A percentile compares a stretch with the other conserved stretches of the same genome.
Conservation (phyloP, 352 stramenopile species). For the Pythium dissimile region DNA sequence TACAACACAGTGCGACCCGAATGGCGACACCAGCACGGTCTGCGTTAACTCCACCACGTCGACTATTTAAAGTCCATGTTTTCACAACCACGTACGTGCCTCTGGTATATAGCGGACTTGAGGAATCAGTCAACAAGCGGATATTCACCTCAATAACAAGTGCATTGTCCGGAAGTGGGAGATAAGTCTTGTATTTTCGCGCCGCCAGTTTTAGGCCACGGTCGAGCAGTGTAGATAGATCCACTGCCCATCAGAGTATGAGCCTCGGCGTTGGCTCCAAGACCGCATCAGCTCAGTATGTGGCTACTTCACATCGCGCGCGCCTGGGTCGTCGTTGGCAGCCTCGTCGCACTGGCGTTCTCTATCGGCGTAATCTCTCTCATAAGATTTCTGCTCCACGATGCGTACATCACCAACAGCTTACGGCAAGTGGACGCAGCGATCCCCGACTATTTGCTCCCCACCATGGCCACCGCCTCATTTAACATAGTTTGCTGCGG, state of each 20-base stretch:
- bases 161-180: no score
- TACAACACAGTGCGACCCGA: slow-evolving; percentile 6
- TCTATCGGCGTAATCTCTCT: background rate
- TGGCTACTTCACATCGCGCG: background rate
- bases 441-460: background rate
- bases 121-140: no score
- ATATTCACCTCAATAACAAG: no score
- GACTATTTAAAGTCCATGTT: no score
- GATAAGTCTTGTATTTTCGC: no score
- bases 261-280: no score
- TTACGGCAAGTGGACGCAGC: background rate
- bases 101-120: no score
- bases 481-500: background rate
- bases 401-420: background rate
- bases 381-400: background rate
- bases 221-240: no score
- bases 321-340: background rate
- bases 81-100: no score
- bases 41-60: slow-evolving; percentile 2
- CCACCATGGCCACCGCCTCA: background rate
- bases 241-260: no score
- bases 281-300: background rate
- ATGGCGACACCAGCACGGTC: background rate
- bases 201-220: no score
- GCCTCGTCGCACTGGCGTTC: background rate